Evolutionary conservation across 2,329 filamentous ascomycete genomes (phyloP).

Genomic region (Colletotrichum sp.): DNA sequence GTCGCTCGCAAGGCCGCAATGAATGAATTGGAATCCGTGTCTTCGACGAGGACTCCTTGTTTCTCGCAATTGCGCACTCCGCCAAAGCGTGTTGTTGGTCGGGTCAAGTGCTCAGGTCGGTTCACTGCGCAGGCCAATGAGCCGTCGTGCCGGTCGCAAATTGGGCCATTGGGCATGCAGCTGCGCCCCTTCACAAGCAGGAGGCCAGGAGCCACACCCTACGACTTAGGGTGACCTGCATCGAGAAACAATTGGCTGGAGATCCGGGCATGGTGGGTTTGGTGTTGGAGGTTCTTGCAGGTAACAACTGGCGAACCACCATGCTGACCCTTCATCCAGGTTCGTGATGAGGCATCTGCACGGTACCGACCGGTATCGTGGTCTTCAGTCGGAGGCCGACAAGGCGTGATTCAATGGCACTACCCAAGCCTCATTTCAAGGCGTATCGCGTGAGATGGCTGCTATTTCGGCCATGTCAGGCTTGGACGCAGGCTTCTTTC

Average conservation of each 20-base stretch:
- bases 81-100: neutral
- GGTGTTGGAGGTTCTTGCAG: neutral
- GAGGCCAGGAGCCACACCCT: neutral
- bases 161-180: neutral
- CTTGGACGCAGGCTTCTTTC: neutral
- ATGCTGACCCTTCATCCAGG: neutral
- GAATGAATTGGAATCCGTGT: neutral
- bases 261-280: neutral
- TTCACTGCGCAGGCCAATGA: neutral
- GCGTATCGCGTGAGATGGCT: neutral
- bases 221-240: neutral
- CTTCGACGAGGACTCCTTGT: neutral
- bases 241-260: neutral
- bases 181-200: neutral
- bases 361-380: neutral
- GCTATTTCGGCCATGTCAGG: fast-evolving
- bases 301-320: neutral
- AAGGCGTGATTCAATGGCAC: neutral
- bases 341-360: neutral
- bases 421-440: no score
- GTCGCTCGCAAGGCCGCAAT: neutral
- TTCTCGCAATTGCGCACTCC: neutral
- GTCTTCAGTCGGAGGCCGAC: neutral
- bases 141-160: neutral
- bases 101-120: neutral